phyloP scores from a whole-genome alignment of 345 rosid genomes.

The Syzygium grande region DNA sequence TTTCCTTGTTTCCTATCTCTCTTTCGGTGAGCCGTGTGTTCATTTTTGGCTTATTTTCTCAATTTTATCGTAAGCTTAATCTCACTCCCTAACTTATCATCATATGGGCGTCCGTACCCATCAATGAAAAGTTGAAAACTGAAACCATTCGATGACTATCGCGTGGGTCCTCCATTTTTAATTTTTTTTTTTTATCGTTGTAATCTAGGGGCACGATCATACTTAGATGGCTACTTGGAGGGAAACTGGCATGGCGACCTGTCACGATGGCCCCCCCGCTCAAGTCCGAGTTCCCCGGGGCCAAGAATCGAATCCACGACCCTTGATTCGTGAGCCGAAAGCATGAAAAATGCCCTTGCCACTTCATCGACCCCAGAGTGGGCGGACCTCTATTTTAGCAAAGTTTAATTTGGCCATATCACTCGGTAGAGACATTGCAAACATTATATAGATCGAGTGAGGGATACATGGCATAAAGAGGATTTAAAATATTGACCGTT shows the following conservation, averaged over 20 bases:
- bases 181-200: fast-evolving
- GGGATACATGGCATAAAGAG: not conserved
- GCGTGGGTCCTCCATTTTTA: fast-evolving
- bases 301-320: not conserved
- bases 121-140: not conserved
- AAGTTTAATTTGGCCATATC: not conserved
- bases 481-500: not conserved
- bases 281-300: not conserved
- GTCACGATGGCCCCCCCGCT: too few relatives aligned
- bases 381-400: not conserved
- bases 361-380: not conserved
- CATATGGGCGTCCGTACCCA: not conserved
- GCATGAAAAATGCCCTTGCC: not conserved
- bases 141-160: not conserved
- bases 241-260: not conserved
- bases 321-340: not conserved
- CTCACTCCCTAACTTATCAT: not conserved
- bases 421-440: not conserved
- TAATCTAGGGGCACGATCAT: fast-evolving
- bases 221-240: fast-evolving
- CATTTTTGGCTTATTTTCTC: not conserved
- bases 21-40: not conserved
- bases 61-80: not conserved
- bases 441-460: not conserved
- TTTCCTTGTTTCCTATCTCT: not conserved